Conservation (phyloP, 2,329 filamentous ascomycete genomes). For the Xylogone sp. region DNA sequence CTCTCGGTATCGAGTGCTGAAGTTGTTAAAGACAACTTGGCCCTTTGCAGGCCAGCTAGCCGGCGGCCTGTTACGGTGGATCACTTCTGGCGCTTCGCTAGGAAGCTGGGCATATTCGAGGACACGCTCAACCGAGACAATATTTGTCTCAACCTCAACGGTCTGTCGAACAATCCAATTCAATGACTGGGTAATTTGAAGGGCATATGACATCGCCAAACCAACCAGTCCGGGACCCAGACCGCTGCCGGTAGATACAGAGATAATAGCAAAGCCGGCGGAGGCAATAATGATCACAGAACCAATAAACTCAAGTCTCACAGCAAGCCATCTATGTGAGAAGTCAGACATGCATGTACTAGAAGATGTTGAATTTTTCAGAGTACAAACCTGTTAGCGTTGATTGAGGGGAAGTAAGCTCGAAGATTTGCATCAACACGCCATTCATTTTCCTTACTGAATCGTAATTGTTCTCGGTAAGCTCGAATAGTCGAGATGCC, state of each 20-base stretch:
- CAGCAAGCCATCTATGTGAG: slow-evolving; percentile 81
- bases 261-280: slow-evolving; percentile 76
- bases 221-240: slow-evolving; percentile 77
- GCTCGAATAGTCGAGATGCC: slow-evolving; percentile 94
- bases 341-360: slow-evolving; percentile 7
- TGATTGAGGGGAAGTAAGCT: slow-evolving; percentile 95
- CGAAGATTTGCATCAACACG: slow-evolving; percentile 90
- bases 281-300: slow-evolving; percentile 88
- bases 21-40: slow-evolving; percentile 85
- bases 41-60: slow-evolving; percentile 91
- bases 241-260: slow-evolving; percentile 64
- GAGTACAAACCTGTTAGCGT: slow-evolving; percentile 46
- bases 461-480: slow-evolving; percentile 83
- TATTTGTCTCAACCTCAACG: slow-evolving; percentile 99
- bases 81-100: slow-evolving; percentile 91
- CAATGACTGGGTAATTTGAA: slow-evolving; percentile 94
- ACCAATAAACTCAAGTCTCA: slow-evolving; percentile 92
- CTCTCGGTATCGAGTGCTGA: slow-evolving; percentile 87
- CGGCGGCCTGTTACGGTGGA: slow-evolving; percentile 79
- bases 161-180: slow-evolving; percentile 99
- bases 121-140: slow-evolving; percentile 95
- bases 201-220: slow-evolving; percentile 92
- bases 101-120: slow-evolving; percentile 91
- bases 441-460: slow-evolving; percentile 94
- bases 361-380: neutral